Evolutionary conservation across 2,329 filamentous ascomycete genomes (phyloP).

Genomic region (Alternaria sp.): DNA sequence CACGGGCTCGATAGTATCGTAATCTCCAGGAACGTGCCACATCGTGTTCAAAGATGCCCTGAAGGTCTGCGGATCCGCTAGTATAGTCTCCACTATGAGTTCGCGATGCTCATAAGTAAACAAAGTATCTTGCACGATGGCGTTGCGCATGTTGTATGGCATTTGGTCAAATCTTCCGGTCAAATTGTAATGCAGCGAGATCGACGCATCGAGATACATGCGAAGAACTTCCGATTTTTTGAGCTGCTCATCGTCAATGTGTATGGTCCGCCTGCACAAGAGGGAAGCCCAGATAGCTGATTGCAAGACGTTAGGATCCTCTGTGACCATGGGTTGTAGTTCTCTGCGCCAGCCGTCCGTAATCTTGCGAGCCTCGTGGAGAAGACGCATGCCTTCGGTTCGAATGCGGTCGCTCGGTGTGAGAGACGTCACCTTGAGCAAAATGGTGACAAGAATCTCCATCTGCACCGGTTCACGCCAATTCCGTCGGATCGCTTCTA

Average conservation of each 20-base stretch:
- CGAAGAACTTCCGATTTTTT: no score
- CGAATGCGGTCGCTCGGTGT: no score
- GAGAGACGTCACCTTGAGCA: slow-evolving; percentile 54
- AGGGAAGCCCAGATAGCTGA: slow-evolving; percentile 64
- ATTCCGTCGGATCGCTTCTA: slow-evolving; percentile 58
- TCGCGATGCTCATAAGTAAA: slow-evolving; percentile 52
- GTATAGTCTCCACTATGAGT: no score
- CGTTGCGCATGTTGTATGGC: slow-evolving; percentile 41
- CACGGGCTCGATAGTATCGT: slow-evolving; percentile 8
- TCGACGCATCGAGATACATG: slow-evolving; percentile 49
- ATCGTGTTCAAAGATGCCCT: slow-evolving; percentile 46
- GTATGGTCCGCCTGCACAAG: slow-evolving; percentile 60
- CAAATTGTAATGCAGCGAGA: slow-evolving; percentile 58
- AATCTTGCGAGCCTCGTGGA: slow-evolving; percentile 53
- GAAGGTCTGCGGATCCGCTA: no score
- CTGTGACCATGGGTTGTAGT: slow-evolving; percentile 48
- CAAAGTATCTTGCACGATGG: slow-evolving; percentile 58
- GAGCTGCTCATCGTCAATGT: no score
- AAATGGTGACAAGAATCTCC: slow-evolving; percentile 62
- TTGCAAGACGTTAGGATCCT: slow-evolving; percentile 47
- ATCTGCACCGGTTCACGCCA: slow-evolving; percentile 67
- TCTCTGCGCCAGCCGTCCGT: slow-evolving; percentile 61
- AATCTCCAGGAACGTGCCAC: slow-evolving; percentile 51
- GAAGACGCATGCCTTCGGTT: no score
- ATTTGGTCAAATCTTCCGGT: slow-evolving; percentile 47